Conservation (phyloP, 2,329 filamentous ascomycete genomes). For the Trichophyton schoenleinii region DNA sequence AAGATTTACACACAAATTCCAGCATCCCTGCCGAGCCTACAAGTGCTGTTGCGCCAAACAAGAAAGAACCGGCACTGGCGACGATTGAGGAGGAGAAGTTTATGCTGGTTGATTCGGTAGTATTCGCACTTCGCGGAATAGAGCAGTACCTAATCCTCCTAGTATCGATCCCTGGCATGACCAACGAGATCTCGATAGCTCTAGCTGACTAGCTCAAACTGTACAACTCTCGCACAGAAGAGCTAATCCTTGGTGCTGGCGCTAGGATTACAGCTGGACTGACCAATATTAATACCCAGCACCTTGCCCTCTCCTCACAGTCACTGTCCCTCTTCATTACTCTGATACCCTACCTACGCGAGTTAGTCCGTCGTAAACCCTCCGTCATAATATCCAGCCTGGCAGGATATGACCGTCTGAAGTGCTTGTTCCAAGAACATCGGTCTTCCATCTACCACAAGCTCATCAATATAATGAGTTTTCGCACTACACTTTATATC, state of each 20-base stretch:
- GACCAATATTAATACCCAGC: constrained; percentile 42
- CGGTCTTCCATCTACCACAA: constrained; percentile 41
- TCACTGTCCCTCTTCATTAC: constrained; percentile 39
- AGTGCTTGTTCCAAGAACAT: constrained; percentile 39
- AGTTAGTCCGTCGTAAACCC: constrained; percentile 36
- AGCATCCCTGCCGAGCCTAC: no score
- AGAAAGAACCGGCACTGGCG: constrained; percentile 26
- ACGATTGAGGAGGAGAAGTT: constrained; percentile 38
- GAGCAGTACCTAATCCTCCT: constrained; percentile 37
- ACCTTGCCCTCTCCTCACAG: constrained; percentile 40
- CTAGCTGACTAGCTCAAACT: constrained; percentile 40
- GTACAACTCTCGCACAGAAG: constrained; percentile 39
- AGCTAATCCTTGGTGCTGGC: constrained; percentile 42
- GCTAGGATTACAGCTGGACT: constrained; percentile 38
- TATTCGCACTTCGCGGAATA: constrained; percentile 33
- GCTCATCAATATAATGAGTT: constrained; percentile 41
- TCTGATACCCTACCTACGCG: constrained; percentile 38
- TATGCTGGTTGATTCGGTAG: constrained; percentile 35
- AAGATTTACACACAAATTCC: no score
- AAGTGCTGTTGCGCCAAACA: constrained; percentile 20
- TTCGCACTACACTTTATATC: constrained; percentile 33
- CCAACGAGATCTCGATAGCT: constrained; percentile 32
- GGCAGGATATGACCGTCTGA: constrained; percentile 39
- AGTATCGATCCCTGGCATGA: constrained; percentile 35
- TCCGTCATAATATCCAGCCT: constrained; percentile 22